Evolutionary conservation across 2,329 filamentous ascomycete species (phyloP), one percentile per base, ranked within the genome.

Genomic region (Talaromyces rugulosus): DNA sequence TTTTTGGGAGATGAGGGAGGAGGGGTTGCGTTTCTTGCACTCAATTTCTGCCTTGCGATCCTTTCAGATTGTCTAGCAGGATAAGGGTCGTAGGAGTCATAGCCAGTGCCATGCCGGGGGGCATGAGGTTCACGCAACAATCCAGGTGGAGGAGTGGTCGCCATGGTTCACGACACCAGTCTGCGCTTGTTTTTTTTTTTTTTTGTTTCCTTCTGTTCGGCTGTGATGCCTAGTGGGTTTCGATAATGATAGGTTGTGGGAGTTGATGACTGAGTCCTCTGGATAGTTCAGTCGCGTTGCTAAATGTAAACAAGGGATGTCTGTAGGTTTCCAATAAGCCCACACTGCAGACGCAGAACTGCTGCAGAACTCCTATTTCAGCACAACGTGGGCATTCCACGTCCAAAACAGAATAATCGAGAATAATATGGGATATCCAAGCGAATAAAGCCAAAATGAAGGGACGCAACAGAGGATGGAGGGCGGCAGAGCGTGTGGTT

Each of bases 101-200:
- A 78, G 61, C 72, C 73, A 62, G 78, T 68, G 53, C 80, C 80
- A 72, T 80, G 77, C 60, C 74, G 75, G 56, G 80, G 80, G 62
- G 79, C 78, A 50, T 72, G 70, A 52, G 80, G 80, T 55, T 75
- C 75, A n/a, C 74, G 69, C 30, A 73, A 72, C 40, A 74, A 72
- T 16, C 78, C 78, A 54, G 79, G 79, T n/a, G 79, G 79, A 60
- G 79, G 79, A 67, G 79, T 81, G 42, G 78, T 74, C 58, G 78
- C 74, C 77, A 80, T 80, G 58, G 61, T 53, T 18, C 14, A 33
- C 18, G 12, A 53, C 14, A 23, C 50, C 5, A 18, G 11, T 53
- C 28, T 31, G 50, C 30, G 30, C 12, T 23, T 23, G 23, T 23
- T 23, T 23, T 23, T 23, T 23, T 23, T 23, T 23, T 23, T 23